phyloP scores from a whole-genome alignment of 495 filamentous ascomycete species.

The Glonium stellatum region DNA sequence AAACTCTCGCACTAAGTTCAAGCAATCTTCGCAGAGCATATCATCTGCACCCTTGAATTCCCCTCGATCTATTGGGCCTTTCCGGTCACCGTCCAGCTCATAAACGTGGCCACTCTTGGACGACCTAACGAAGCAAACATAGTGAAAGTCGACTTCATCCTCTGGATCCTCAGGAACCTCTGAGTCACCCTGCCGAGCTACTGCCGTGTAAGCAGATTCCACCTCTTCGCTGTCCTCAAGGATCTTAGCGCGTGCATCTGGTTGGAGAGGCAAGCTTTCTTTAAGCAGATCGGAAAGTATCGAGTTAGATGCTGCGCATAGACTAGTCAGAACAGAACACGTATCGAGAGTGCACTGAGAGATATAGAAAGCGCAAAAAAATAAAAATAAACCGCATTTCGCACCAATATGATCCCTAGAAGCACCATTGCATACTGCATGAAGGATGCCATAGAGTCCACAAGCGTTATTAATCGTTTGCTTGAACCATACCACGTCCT shows the following conservation, averaged over 20 bases:
- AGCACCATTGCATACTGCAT: constrained; percentile 31
- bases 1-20: constrained; percentile 16
- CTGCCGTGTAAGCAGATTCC: constrained; percentile 24
- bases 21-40: constrained; percentile 18
- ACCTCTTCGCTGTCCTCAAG: constrained; percentile 26
- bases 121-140: constrained; percentile 30
- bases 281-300: constrained; percentile 8
- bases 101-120: constrained; percentile 24
- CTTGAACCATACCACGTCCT: constrained; percentile 32
- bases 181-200: constrained; percentile 28
- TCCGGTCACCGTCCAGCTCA: constrained; percentile 30
- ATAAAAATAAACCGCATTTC: not conserved
- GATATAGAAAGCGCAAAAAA: not conserved
- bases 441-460: constrained; percentile 33
- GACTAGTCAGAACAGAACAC: not conserved
- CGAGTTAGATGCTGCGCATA: constrained; percentile 7
- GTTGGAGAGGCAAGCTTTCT: constrained; percentile 6
- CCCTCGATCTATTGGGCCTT: constrained; percentile 28
- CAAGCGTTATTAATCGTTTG: constrained; percentile 39
- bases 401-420: constrained; percentile 21
- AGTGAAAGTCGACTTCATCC: constrained; percentile 32
- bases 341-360: not conserved
- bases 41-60: constrained; percentile 21
- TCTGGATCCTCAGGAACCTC: constrained; percentile 21
- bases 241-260: constrained; percentile 15